Base-by-base conservation (phyloP, 192 early-diverging fungal genomes). In the Pecoramyces ruminantium region DNA sequence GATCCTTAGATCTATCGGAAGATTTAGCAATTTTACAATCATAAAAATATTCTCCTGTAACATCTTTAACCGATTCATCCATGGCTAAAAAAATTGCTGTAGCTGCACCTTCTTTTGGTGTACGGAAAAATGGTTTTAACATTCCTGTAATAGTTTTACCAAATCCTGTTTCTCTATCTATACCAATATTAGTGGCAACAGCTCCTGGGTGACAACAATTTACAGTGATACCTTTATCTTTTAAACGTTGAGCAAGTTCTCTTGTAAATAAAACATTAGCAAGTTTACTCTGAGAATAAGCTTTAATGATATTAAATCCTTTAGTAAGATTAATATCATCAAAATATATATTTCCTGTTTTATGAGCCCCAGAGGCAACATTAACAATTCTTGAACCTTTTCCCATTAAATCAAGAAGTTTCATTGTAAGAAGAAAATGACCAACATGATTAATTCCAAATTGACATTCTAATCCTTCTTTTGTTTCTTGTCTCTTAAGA, bases 401-500 rank as follows among this genome's bases (percentile, higher is more conserved):
- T 6, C 30, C 11, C 30, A 34, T 34, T 11, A 34, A 6, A 0
- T 80, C 82, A 3, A 90, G 30, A 18, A 90, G 81, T 14, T 80
- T 78, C 29, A 84, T 82, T 8, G 89, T 87, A 29, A 92, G 81
- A 78, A 86, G 79, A 29, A 87, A 90, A 79, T 92, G 90, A 14
- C 90, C 90, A 9, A 92, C 83, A 78, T 86, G 89, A 83, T 92
- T 92, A 77, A 89, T 89, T 6, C 90, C 89, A 87, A 90, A 91
- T 85, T 91, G 90, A 79, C 86, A 85, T 81, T 92, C 91, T 28
- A 87, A 82, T 29, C 91, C 91, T 28, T 91, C 90, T 30, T 85
- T 84, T n/a, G 91, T 92, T 42, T 86, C 30, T 34, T 34, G 86
- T 27, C 85, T 85, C 78, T 89, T 90, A 29, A 89, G 90, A 15